These are phyloP conservation scores for Lentinula detonsa DNA, from an alignment of 768 basidiomycete species.

Conservation along the genomic window DNA sequence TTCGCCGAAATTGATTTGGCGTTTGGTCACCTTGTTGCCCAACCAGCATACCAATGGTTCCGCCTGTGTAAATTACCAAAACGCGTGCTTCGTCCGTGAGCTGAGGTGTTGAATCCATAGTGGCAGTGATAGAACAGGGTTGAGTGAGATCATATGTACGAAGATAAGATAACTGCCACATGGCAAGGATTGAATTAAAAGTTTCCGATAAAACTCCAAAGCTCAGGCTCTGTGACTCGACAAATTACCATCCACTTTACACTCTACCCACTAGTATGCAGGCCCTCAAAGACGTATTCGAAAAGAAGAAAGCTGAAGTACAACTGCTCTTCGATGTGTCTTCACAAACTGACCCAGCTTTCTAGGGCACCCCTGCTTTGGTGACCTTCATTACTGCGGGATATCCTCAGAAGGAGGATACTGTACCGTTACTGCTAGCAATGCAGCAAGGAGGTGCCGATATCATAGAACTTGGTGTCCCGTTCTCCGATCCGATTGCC, in stretches of 20 bases:
- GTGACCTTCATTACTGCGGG: slow-evolving; percentile 95
- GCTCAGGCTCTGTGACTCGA: background rate
- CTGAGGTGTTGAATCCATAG: slow-evolving; percentile 45
- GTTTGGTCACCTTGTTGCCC: slow-evolving; percentile 37
- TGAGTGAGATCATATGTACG: too few species aligned
- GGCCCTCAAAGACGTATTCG: slow-evolving; percentile 63
- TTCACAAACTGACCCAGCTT: background rate
- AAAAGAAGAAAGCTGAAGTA: slow-evolving; percentile 55
- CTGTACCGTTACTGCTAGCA: slow-evolving; percentile 82
- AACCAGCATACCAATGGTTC: slow-evolving; percentile 86
- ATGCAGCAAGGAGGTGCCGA: slow-evolving; percentile 94
- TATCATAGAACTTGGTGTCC: slow-evolving; percentile 91
- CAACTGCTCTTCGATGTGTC: background rate
- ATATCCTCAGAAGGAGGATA: slow-evolving; percentile 73
- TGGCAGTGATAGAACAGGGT: background rate
- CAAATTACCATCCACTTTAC: background rate
- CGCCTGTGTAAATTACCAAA: slow-evolving; percentile 87
- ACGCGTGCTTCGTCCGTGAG: slow-evolving; percentile 69
- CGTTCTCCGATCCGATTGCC: slow-evolving; percentile 95
- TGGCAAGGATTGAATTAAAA: background rate
- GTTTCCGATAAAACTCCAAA: background rate
- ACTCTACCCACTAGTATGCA: slow-evolving; percentile 45
- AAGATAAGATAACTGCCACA: background rate
- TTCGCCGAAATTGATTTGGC: background rate
- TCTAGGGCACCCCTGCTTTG: slow-evolving; percentile 53